Percentiles rank a stretch among this genome's conserved stretches.
Conservation (phyloP, 2,329 filamentous ascomycete species). For the Akanthomyces dipterigenus region DNA sequence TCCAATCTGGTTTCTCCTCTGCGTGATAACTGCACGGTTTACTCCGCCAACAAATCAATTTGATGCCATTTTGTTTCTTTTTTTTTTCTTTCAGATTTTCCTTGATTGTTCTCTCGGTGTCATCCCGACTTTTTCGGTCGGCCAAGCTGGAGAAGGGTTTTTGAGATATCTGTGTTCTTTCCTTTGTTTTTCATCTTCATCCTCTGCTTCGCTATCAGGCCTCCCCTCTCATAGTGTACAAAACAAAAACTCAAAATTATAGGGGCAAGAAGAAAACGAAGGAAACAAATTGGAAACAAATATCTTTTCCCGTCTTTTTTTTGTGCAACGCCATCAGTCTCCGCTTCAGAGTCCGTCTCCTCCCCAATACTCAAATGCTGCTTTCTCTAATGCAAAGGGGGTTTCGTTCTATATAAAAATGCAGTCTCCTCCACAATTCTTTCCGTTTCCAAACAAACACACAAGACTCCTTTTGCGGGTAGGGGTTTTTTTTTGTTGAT, state of each 20-base stretch:
- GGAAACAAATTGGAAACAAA: background rate
- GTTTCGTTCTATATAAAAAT: constrained; percentile 9
- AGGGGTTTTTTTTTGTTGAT: background rate
- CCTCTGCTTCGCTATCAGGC: constrained; percentile 1
- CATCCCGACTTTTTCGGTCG: background rate
- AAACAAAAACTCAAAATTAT: constrained; percentile 11
- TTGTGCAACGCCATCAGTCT: constrained; percentile 4
- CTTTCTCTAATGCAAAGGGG: constrained; percentile 11
- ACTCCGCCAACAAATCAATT: background rate
- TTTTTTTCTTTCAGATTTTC: constrained; percentile 5
- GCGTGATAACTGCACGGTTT: background rate
- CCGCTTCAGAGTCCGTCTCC: background rate
- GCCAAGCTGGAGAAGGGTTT: background rate
- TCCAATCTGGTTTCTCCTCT: constrained; percentile 3
- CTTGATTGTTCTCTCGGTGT: background rate
- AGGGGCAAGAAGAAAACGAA: constrained; percentile 3
- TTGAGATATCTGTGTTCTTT: background rate
- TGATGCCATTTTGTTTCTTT: background rate
- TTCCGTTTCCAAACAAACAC: constrained; percentile 3
- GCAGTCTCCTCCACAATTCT: background rate
- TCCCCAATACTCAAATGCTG: background rate
- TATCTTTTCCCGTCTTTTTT: constrained; percentile 6
- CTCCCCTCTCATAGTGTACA: constrained; percentile 9
- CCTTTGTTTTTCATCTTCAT: constrained; percentile 4
- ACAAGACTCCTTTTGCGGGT: background rate